Conservation (phyloP, 352 stramenopile genomes). For the Pythium utonaiense region DNA sequence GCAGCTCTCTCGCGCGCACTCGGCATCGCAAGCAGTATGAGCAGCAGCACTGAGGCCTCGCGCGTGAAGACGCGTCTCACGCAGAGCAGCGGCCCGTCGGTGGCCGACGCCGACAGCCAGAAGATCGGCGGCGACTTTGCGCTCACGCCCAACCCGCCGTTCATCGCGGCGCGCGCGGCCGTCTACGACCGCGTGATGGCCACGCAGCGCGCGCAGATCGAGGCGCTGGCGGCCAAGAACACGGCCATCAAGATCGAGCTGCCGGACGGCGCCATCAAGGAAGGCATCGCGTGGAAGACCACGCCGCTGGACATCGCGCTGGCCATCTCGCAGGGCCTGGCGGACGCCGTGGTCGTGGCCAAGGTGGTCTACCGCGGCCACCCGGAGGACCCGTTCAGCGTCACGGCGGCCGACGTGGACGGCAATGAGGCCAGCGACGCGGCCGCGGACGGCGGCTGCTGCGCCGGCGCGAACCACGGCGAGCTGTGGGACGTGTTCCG, state of each 20-base stretch:
- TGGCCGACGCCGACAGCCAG: constrained; percentile 41
- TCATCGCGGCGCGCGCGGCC: constrained; percentile 66
- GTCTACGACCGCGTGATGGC: constrained; percentile 89
- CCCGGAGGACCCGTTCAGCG: constrained; percentile 70
- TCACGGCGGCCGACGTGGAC: constrained; percentile 85
- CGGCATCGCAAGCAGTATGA: neutral
- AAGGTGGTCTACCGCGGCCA: constrained; percentile 85
- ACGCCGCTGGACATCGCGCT: constrained; percentile 96
- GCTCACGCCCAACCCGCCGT: constrained; percentile 79
- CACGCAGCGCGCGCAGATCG: constrained; percentile 60
- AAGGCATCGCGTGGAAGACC: constrained; percentile 92
- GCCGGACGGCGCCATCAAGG: constrained; percentile 93
- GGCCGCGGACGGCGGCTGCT: constrained; percentile 42
- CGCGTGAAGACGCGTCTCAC: constrained; percentile 80
- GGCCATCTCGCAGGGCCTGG: constrained; percentile 93
- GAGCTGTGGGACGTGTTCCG: constrained; percentile 97
- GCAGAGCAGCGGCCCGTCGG: constrained; percentile 59
- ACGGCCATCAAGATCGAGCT: constrained; percentile 95
- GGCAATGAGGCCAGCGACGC: constrained; percentile 76
- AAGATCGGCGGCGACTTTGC: constrained; percentile 86
- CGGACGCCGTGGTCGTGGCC: constrained; percentile 91
- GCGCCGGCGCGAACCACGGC: constrained; percentile 45
- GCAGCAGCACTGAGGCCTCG: constrained; percentile 27
- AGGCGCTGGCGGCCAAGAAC: constrained; percentile 76
- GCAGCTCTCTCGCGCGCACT: neutral